Conservation (phyloP, 805 yeast species). For the Ogataea nitratoaversa region DNA sequence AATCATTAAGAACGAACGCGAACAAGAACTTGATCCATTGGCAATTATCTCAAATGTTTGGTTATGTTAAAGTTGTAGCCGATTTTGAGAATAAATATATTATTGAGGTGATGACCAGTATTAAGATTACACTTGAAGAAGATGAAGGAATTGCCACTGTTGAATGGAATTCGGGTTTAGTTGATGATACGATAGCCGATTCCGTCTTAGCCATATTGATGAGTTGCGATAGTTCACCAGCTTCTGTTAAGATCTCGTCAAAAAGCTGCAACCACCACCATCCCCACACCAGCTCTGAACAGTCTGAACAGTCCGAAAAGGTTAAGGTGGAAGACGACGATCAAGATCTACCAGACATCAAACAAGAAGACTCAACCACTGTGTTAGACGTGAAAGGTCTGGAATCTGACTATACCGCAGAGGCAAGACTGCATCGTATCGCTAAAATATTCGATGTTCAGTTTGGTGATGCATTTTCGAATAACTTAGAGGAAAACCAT, state of each 20-base stretch:
- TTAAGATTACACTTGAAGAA: slow-evolving; percentile 45
- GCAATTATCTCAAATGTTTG: slow-evolving; percentile 96
- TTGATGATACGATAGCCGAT: slow-evolving; percentile 93
- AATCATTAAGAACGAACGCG: slow-evolving; percentile 73
- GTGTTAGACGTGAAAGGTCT: background rate
- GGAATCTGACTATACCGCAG: slow-evolving; percentile 32
- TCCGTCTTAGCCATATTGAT: slow-evolving; percentile 84
- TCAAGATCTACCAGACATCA: slow-evolving; percentile 1
- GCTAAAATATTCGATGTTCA: slow-evolving; percentile 69
- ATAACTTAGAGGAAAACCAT: slow-evolving; percentile 37
- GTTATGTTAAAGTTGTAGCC: slow-evolving; percentile 59
- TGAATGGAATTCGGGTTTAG: slow-evolving; percentile 86
- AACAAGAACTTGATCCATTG: slow-evolving; percentile 75
- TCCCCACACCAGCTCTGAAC: slow-evolving; percentile 14
- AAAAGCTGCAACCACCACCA: slow-evolving; percentile 39
- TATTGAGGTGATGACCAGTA: slow-evolving; percentile 60
- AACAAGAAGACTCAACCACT: slow-evolving; percentile 11
- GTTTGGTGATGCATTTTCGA: slow-evolving; percentile 72
- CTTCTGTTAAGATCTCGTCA: slow-evolving; percentile 85
- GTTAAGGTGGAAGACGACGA: background rate
- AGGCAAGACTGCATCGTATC: slow-evolving; percentile 49
- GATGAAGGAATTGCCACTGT: slow-evolving; percentile 52
- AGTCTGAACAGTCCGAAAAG: background rate
- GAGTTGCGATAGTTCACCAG: slow-evolving; percentile 92
- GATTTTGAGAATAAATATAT: slow-evolving; percentile 51